Evolutionary conservation across 192 early-diverging fungal species (phyloP), one percentile per base, ranked within the genome.

Genomic region (Entomortierella parvispora): DNA sequence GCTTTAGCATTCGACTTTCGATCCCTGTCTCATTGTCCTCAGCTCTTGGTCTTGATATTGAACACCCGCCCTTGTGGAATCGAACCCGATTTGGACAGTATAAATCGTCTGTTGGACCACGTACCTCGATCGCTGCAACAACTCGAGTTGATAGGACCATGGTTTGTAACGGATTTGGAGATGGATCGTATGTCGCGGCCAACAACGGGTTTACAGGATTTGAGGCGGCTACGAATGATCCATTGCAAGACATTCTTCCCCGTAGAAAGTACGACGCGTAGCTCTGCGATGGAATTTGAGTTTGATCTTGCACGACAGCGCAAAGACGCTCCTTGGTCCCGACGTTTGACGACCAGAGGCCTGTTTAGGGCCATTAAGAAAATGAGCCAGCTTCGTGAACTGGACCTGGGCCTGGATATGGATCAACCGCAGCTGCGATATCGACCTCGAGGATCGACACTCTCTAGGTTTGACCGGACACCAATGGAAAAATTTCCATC

Each of bases 131-230:
- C 34, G 20, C 31, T 69, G 11, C 34, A 42, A 1, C 58, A 61
- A 3, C 22, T 69, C 5, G 67, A 69, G 34, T 46, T 69, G 12
- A 23, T 34, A 3, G 67, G 67, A n/a, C 43, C 20, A 5, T 69
- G 67, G 67, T 44, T 25, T 17, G 42, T 69, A 3, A 47, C 58
- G 20, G 58, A 69, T 26, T 4, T n/a, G 18, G 43, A 61, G 10
- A 2, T 69, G 28, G 46, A 69, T 2, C n/a, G 28, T 23, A 54
- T 69, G 28, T 5, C 4, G 4, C 6, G 18, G 18, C 22, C 12
- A 9, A 25, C 23, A 0, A 29, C 10, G 40, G 31, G 22, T 0
- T 22, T 69, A 18, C n/a, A n/a, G n/a, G 25, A 53, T 14, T 18
- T 69, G 11, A 15, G 67, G 17, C 34, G 43, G n/a, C 45, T 69